Conservation (phyloP, 495 filamentous ascomycete genomes). For the Lepidopterella palustris region DNA sequence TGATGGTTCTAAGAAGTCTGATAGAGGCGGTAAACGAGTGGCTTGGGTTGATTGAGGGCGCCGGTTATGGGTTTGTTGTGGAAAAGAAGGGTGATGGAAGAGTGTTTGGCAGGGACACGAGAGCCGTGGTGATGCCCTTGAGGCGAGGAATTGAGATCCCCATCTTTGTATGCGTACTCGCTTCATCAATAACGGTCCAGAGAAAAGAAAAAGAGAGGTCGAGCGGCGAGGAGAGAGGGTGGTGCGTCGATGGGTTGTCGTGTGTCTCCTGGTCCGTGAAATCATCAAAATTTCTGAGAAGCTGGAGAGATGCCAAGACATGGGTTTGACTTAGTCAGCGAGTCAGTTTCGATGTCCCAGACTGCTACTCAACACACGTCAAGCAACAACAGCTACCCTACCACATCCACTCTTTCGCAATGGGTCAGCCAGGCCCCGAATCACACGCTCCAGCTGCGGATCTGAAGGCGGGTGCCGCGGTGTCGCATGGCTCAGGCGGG, state of each 20-base stretch:
- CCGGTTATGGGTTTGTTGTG: constrained; percentile 24
- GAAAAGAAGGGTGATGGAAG: constrained; percentile 14
- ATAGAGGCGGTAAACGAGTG: not conserved
- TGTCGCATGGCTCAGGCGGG: constrained; percentile 46
- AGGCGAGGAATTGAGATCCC: constrained; percentile 59
- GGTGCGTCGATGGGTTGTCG: constrained; percentile 11
- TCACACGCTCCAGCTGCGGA: not conserved
- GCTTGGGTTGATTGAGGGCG: constrained; percentile 14
- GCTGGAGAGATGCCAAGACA: constrained; percentile 1
- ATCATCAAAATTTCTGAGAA: constrained; percentile 25
- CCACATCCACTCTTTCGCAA: constrained; percentile 1
- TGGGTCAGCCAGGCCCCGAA: not conserved
- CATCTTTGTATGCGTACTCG: constrained; percentile 64
- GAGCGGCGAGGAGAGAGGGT: not conserved
- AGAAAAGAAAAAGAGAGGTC: constrained; percentile 4
- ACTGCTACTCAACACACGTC: not conserved
- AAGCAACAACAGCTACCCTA: constrained; percentile 1
- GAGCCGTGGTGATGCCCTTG: constrained; percentile 11
- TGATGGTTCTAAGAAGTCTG: not conserved
- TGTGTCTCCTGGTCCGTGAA: constrained; percentile 20
- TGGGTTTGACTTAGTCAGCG: not conserved
- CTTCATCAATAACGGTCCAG: constrained; percentile 51
- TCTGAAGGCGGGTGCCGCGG: constrained; percentile 12
- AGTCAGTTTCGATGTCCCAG: constrained; percentile 6
- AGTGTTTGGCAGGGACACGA: constrained; percentile 15